phyloP scores from a whole-genome alignment of 2,329 filamentous ascomycete genomes.

The Ophiocordyceps unilateralis region DNA sequence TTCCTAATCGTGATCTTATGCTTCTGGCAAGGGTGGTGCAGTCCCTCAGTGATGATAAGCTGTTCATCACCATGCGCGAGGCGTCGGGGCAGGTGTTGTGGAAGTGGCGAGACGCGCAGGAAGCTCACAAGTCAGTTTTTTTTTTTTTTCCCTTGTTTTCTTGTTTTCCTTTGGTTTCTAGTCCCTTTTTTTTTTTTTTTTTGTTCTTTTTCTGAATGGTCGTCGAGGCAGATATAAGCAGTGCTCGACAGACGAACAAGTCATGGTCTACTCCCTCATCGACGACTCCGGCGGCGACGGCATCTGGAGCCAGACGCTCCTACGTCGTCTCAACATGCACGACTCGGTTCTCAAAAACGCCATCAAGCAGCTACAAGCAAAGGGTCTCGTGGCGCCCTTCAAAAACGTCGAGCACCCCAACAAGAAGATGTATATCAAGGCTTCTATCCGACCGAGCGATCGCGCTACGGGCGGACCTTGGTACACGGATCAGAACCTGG shows the following conservation, averaged over 20 bases:
- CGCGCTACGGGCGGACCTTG: slow-evolving; percentile 86
- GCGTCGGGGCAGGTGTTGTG: slow-evolving; percentile 26
- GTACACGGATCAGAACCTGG: slow-evolving; percentile 83
- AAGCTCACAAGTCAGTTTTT: slow-evolving; percentile 40
- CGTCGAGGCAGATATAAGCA: slow-evolving; percentile 32
- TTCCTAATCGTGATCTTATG: slow-evolving; percentile 37
- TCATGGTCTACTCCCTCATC: slow-evolving; percentile 75
- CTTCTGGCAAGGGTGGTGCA: slow-evolving; percentile 39
- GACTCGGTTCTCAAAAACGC: slow-evolving; percentile 66
- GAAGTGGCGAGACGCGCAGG: slow-evolving; percentile 39
- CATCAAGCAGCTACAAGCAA: slow-evolving; percentile 68
- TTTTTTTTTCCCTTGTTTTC: slow-evolving; percentile 1
- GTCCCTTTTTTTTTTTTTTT: background rate
- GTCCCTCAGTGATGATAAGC: slow-evolving; percentile 39
- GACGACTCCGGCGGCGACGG: slow-evolving; percentile 73
- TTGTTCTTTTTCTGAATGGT: too few species aligned
- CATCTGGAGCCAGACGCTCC: slow-evolving; percentile 80
- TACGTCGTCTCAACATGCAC: slow-evolving; percentile 64
- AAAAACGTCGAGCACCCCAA: slow-evolving; percentile 82
- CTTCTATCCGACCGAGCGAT: slow-evolving; percentile 67
- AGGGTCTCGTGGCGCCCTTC: slow-evolving; percentile 71
- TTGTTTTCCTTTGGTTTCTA: background rate
- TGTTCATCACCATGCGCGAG: slow-evolving; percentile 31
- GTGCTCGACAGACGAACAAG: slow-evolving; percentile 53
- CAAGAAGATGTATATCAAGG: slow-evolving; percentile 93